phyloP scores from a whole-genome alignment of 2,329 filamentous ascomycete genomes.

The Colletotrichum orchidophilum region DNA sequence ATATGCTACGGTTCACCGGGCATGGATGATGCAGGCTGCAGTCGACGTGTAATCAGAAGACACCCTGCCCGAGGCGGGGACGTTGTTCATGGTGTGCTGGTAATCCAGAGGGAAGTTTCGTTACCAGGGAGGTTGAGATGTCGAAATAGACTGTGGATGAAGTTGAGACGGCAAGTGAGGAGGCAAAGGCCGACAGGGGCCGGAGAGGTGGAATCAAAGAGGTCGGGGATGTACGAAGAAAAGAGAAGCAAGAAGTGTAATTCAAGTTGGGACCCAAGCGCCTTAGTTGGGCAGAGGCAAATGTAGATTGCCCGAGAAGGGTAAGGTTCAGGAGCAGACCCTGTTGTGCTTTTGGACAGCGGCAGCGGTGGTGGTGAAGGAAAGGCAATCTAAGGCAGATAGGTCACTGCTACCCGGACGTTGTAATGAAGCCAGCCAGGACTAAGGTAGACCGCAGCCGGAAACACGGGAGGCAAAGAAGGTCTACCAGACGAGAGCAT shows the following conservation, averaged over 20 bases:
- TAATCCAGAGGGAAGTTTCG: conserved; percentile 29
- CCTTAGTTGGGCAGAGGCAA: background rate
- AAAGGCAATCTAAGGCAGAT: conserved; percentile 10
- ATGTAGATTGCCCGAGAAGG: background rate
- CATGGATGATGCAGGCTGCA: conserved; percentile 33
- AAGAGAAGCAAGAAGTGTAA: conserved; percentile 1
- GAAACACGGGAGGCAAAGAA: conserved; percentile 1
- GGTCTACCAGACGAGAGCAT: background rate
- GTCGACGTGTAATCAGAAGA: conserved; percentile 45
- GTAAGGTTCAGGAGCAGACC: background rate
- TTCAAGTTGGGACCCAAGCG: background rate
- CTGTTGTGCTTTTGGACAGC: background rate
- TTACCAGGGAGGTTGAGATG: background rate
- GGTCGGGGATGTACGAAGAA: background rate
- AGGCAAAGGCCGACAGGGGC: background rate
- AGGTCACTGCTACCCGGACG: background rate
- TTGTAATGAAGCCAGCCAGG: conserved; percentile 17
- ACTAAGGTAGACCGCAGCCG: background rate
- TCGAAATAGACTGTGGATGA: background rate
- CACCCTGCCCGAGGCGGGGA: conserved; percentile 47
- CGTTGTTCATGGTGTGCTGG: conserved; percentile 42
- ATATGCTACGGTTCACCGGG: conserved; percentile 30
- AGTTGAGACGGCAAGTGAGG: background rate
- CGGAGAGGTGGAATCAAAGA: background rate
- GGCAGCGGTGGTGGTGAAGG: background rate